Evolutionary conservation across 2,329 filamentous ascomycete species (phyloP), one percentile per base, ranked within the genome.

Genomic region (Penicillium sp.): DNA sequence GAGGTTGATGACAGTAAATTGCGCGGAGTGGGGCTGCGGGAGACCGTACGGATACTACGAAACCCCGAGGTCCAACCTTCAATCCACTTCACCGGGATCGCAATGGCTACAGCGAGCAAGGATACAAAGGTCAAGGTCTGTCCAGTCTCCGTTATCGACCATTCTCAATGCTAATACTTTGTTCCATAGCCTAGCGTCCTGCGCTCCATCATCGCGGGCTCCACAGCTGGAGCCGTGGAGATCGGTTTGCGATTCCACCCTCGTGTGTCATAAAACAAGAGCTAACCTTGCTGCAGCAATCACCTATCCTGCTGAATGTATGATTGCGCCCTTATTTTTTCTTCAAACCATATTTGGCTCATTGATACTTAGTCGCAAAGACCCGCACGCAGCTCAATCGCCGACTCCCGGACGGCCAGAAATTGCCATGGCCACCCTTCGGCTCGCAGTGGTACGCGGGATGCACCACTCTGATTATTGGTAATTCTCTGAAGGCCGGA

Each of bases 391-490:
- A 97, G 76, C 86, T 99, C 69, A 99, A 99, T 75, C 86, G 88
- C 64, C 85, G 87, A 66, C 81, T 97, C 68, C 81, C 89, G 47
- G 87, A 89, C 53, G 88, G 87, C 45, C 81, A 95, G 80, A 97
- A 96, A 79, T 83, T 97, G 27, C 92, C 93, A 51, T 97, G 91
- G 89, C 94, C 94, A 42, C 90, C 90, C 11, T 97, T 97, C 69
- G 94, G 94, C 47, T 81, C 78, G 66, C 91, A 96, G 75, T 99
- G 94, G 94, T 99, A 99, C 75, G 93, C 94, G 12, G 94, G 94
- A 35, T 99, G 94, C 79, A 97, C 94, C 45, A 97, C 94, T 26
- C 78, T 97, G 71, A 96, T 99, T 56, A 91, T 97, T 64, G 94
- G 94, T 58, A 99, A 99, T 77, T 95, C 92, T 51, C 82, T 94